These are phyloP conservation scores for Botrytis porri DNA, from an alignment of 2,329 filamentous ascomycete species.

Conservation along the genomic window DNA sequence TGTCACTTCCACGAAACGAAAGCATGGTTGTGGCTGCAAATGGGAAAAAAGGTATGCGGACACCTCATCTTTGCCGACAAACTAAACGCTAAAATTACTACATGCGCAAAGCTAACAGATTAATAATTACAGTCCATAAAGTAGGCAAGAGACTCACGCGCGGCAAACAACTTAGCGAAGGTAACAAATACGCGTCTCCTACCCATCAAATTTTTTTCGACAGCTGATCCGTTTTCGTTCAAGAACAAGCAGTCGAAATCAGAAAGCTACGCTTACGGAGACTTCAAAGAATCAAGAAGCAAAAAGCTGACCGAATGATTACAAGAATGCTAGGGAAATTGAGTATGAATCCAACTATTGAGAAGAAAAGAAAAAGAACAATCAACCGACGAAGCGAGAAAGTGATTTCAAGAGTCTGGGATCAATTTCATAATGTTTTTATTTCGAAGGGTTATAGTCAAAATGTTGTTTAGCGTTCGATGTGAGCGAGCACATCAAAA, in stretches of 20 bases:
- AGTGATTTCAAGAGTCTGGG: too few relatives aligned
- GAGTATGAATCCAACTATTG: background rate
- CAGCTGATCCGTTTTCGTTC: background rate
- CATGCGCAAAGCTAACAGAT: background rate
- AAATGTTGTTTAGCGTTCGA: too few relatives aligned
- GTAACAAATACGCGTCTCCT: background rate
- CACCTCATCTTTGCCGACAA: background rate
- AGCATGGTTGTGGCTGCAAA: background rate
- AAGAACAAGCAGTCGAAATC: background rate
- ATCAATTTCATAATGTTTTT: too few relatives aligned
- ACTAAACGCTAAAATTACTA: rapidly evolving
- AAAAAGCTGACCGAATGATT: background rate
- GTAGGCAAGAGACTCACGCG: background rate
- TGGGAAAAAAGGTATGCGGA: background rate
- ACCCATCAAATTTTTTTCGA: background rate
- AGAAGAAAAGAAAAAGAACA: background rate
- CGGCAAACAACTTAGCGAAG: background rate
- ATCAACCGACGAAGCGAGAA: background rate
- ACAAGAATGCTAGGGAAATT: background rate
- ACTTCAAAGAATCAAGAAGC: background rate
- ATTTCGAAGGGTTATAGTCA: too few relatives aligned
- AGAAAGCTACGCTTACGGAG: background rate
- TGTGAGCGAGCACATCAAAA: too few relatives aligned
- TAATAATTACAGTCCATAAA: background rate
- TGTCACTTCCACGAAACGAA: background rate